A percentile compares a stretch with the other conserved stretches of the same genome.
These are phyloP conservation scores for Mrakia frigida DNA, from an alignment of 768 basidiomycete genomes.

Conservation along the genomic window DNA sequence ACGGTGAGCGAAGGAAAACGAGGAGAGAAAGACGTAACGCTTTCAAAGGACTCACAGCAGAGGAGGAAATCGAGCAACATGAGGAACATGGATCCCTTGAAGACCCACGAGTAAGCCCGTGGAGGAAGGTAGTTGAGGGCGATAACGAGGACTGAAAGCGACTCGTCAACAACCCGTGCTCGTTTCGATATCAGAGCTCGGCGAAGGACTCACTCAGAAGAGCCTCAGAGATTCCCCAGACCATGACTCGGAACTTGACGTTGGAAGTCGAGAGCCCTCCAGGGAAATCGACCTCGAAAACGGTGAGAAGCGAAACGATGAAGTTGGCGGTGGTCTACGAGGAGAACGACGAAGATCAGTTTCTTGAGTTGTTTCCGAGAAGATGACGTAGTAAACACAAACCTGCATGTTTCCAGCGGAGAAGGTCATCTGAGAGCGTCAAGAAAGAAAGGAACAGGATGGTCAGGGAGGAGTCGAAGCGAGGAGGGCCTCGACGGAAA, in stretches of 20 bases:
- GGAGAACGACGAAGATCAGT: neutral
- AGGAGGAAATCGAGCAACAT: constrained; percentile 84
- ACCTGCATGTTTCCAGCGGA: constrained; percentile 80
- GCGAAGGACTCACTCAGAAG: neutral
- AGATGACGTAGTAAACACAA: neutral
- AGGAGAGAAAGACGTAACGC: neutral
- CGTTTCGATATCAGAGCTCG: neutral
- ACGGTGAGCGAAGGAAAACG: neutral
- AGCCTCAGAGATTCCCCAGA: constrained; percentile 75
- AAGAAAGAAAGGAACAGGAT: no score
- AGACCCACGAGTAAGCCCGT: constrained; percentile 59
- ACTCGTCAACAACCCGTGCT: neutral
- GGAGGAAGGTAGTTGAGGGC: constrained; percentile 82
- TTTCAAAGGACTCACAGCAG: constrained; percentile 44
- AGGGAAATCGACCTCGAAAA: constrained; percentile 76
- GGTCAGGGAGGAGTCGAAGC: no score
- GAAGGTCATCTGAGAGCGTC: constrained; percentile 96
- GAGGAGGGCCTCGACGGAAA: no score
- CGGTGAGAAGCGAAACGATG: constrained; percentile 72
- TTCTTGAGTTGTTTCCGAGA: neutral
- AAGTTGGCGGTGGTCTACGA: constrained; percentile 78
- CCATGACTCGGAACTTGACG: constrained; percentile 76
- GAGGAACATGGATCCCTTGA: constrained; percentile 66
- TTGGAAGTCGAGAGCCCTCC: constrained; percentile 67
- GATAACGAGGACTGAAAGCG: constrained; percentile 53